Evolutionary conservation across 2,329 filamentous ascomycete species (phyloP), one percentile per base, ranked within the genome.

Genomic region (Teratosphaeria epicoccoides): DNA sequence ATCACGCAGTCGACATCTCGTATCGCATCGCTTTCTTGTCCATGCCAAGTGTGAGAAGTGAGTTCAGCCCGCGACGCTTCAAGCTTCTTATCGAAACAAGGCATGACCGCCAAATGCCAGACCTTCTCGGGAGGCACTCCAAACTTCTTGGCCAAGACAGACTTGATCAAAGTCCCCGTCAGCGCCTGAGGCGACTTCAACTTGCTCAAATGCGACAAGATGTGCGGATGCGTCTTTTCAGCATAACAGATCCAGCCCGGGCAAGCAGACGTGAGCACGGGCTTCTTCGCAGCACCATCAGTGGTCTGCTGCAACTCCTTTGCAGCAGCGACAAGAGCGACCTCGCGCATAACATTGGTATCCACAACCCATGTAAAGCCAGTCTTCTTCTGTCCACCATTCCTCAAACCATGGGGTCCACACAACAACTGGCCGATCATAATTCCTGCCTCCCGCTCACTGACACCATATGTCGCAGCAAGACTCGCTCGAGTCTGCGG

Each of bases 181-280:
- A 98, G 72, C 24, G 93, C 91, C 69, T 98, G 93, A 12, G 93
- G 91, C 4, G 90, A 96, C 68, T 97, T 98, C 57, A 97, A 77
- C 47, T 82, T 82, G 52, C 90, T 96, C 50, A 98, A 76, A 68
- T 98, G 89, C 24, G 89, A 88, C 47, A 98, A 77, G 51, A 97
- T 83, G 64, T 96, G 85, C 1, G 93, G 89, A 64, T 98, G 93
- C 51, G 91, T 97, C 73, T 98, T 97, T 69, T 98, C 93, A 24
- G 91, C 91, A 65, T 98, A 98, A 71, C 93, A 98, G 51, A 98
- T 91, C 90, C 94, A 98, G 6, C 93, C 93, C 0, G 93, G 93
- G 68, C 93, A 98, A 20, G 88, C 88, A 3, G 90, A 90, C 7
- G 90, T 88, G 43, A 98, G 77, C 25, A 91, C 82, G 0, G 88